These are phyloP conservation scores for Fusarium equiseti DNA, from an alignment of 2,329 filamentous ascomycete genomes.

Conservation along the genomic window DNA sequence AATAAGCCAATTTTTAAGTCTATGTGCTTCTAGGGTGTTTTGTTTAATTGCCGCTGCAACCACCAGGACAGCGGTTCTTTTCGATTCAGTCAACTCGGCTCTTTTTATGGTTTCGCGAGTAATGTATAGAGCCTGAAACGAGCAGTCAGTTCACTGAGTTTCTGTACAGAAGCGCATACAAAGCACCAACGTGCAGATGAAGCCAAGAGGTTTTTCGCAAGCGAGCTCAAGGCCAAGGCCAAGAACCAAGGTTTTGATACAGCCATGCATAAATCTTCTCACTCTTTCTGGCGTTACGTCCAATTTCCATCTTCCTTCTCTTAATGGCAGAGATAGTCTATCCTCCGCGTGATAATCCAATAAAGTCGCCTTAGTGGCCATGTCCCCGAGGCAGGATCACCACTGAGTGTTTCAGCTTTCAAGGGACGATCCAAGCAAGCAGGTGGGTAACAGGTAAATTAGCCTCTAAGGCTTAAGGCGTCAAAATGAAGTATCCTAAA, in stretches of 20 bases:
- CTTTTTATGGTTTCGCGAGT: background rate
- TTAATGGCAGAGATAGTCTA: background rate
- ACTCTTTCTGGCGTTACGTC: background rate
- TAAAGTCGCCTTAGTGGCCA: constrained; percentile 19
- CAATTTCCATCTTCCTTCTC: constrained; percentile 1
- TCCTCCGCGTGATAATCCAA: constrained; percentile 19
- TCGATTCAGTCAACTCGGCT: constrained; percentile 1
- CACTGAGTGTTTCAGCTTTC: constrained; percentile 24
- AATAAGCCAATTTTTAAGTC: constrained; percentile 43
- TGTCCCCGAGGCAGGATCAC: background rate
- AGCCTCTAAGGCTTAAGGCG: background rate
- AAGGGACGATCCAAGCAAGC: constrained; percentile 6
- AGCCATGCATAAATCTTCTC: background rate
- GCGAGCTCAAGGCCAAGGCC: constrained; percentile 18
- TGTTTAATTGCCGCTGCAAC: constrained; percentile 23
- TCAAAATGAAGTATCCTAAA: background rate
- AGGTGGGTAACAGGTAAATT: background rate
- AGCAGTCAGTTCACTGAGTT: background rate
- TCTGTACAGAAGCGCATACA: background rate
- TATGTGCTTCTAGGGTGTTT: constrained; percentile 21
- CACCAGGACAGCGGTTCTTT: background rate
- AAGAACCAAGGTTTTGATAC: constrained; percentile 15
- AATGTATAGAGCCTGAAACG: background rate
- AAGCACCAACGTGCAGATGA: background rate
- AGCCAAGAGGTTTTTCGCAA: constrained; percentile 12